Conservation (phyloP, 768 basidiomycete genomes). For the Psilocybe tampanensis region DNA sequence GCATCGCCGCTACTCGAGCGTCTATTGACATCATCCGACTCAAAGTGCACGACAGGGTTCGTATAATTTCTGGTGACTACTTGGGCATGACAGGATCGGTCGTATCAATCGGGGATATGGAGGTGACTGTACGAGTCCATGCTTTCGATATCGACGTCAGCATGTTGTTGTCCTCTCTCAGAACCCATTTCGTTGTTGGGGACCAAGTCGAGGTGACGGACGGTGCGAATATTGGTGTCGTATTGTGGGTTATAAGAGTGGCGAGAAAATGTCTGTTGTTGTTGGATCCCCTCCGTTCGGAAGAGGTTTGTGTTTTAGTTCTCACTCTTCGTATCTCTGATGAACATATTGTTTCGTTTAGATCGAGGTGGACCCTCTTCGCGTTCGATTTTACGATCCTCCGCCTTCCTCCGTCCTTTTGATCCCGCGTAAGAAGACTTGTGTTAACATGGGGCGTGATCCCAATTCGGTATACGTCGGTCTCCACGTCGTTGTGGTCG, state of each 20-base stretch:
- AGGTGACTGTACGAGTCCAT: neutral
- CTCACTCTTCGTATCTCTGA: too few relatives aligned
- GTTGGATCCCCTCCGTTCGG: neutral
- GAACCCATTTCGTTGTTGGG: neutral
- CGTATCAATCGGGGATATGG: neutral
- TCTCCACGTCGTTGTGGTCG: neutral
- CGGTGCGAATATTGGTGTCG: neutral
- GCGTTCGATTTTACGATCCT: too few relatives aligned
- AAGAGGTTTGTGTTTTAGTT: neutral
- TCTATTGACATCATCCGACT: neutral
- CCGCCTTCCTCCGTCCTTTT: too few relatives aligned
- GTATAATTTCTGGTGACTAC: neutral
- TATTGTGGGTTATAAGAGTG: neutral
- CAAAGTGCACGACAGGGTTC: neutral
- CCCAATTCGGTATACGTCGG: slow-evolving; percentile 1
- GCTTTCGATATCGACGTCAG: neutral
- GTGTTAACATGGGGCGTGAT: neutral
- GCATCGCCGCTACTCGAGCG: neutral
- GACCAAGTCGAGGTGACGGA: neutral
- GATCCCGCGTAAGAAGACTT: neutral
- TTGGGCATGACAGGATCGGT: slow-evolving; percentile 1
- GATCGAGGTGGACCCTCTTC: too few relatives aligned
- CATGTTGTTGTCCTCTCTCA: neutral
- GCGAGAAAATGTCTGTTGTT: neutral
- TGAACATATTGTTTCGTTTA: too few relatives aligned